phyloP scores from a whole-genome alignment of 1,139 yeast genomes.

The Protomyces inundatus region DNA sequence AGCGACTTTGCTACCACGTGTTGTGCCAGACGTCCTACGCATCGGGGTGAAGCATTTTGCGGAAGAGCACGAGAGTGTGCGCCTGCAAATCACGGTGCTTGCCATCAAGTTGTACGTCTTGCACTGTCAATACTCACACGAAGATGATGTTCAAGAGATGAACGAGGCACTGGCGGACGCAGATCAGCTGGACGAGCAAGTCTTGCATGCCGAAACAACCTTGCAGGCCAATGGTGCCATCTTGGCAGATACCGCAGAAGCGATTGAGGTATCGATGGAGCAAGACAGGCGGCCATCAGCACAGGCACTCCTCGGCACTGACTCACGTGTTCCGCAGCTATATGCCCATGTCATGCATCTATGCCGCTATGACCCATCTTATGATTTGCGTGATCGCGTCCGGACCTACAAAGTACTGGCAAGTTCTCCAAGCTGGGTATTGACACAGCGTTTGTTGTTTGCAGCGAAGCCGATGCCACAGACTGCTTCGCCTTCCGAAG shows the following conservation, averaged over 20 bases:
- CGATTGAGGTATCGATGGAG: conserved; percentile 28
- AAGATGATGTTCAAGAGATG: conserved; percentile 27
- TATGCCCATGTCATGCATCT: conserved; percentile 55
- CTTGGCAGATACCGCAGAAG: conserved; percentile 23
- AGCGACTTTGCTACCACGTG: conserved; percentile 43
- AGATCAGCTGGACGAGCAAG: conserved; percentile 19
- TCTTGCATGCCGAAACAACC: conserved; percentile 13
- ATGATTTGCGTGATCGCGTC: conserved; percentile 81
- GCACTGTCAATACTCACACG: conserved; percentile 3
- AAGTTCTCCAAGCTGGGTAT: conserved; percentile 38
- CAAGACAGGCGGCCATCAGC: conserved; percentile 14
- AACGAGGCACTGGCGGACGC: conserved; percentile 34
- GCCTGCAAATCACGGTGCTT: conserved; percentile 65
- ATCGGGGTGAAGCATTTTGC: conserved; percentile 53
- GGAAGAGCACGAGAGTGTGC: conserved; percentile 53
- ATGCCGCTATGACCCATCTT: conserved; percentile 66
- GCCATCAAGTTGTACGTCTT: conserved; percentile 65
- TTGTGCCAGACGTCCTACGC: conserved; percentile 77
- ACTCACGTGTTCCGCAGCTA: conserved; percentile 43
- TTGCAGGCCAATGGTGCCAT: conserved; percentile 20
- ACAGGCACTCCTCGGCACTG: conserved; percentile 37
- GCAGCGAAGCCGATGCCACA: conserved; percentile 70
- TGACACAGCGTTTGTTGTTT: conserved; percentile 64
- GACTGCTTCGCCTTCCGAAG: conserved; percentile 31
- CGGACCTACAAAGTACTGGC: conserved; percentile 59